Conservation (phyloP, 768 basidiomycete species). For the Phaeotremella skinneri region DNA sequence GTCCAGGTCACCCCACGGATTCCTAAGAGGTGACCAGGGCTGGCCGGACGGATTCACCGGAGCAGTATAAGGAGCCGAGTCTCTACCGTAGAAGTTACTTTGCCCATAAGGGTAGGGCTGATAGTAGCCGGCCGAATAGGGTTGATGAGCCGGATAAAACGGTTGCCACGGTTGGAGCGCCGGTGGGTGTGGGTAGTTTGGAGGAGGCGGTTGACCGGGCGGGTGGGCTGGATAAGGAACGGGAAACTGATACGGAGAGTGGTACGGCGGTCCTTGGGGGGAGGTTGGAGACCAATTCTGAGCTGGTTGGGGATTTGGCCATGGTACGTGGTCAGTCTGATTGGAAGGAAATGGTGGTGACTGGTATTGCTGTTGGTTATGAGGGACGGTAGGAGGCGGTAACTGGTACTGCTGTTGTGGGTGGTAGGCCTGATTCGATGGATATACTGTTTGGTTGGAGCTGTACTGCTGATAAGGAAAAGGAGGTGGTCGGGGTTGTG, state of each 20-base stretch:
- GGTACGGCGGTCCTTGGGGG: conserved; percentile 1
- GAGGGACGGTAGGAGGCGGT: background rate
- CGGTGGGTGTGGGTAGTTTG: conserved; percentile 24
- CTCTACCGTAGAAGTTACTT: no score
- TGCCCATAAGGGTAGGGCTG: background rate
- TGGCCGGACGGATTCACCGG: background rate
- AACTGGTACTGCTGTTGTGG: background rate
- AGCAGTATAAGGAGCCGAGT: background rate
- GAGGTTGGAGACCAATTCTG: background rate
- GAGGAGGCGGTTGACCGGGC: background rate
- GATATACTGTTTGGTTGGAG: no score
- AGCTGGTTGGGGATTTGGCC: background rate
- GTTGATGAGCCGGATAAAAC: background rate
- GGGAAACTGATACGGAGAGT: background rate
- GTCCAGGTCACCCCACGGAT: conserved; percentile 7
- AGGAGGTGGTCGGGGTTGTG: no score
- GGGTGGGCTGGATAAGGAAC: background rate
- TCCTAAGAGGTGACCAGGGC: conserved; percentile 8
- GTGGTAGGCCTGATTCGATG: no score
- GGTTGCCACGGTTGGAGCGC: conserved; percentile 26
- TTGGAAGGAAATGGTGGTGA: background rate
- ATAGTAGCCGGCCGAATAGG: background rate
- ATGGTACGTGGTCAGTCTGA: background rate
- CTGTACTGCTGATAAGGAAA: no score
- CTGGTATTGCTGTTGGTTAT: background rate